phyloP scores from a whole-genome alignment of 352 stramenopile genomes.

The Phytophthora cajani region DNA sequence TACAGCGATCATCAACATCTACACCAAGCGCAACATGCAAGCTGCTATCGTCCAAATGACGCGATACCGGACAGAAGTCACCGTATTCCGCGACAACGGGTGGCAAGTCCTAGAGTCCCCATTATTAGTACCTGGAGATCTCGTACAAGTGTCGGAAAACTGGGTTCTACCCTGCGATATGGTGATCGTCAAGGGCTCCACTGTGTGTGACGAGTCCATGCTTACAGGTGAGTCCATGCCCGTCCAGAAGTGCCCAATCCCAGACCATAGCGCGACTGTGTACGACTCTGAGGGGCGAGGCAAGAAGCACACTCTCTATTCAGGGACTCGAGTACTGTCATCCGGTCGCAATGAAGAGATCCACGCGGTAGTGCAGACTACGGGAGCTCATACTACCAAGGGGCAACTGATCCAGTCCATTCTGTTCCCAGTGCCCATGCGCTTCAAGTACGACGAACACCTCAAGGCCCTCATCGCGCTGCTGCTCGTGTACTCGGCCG shows the following conservation, averaged over 20 bases:
- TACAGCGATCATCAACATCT: constrained; percentile 51
- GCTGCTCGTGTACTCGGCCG: constrained; percentile 61
- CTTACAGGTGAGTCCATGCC: constrained; percentile 76
- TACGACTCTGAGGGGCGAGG: constrained; percentile 48
- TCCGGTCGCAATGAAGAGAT: constrained; percentile 52
- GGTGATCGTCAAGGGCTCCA: constrained; percentile 56
- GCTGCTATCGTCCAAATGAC: constrained; percentile 54
- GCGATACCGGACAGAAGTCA: constrained; percentile 54
- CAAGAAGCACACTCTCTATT: constrained; percentile 82
- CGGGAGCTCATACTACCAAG: constrained; percentile 73
- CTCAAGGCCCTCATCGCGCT: constrained; percentile 70
- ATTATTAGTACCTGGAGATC: constrained; percentile 51
- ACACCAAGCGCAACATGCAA: constrained; percentile 52
- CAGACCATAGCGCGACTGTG: constrained; percentile 33
- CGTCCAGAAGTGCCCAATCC: constrained; percentile 71
- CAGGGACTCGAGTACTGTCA: constrained; percentile 65
- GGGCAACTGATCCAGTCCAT: constrained; percentile 83
- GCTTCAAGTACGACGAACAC: constrained; percentile 90
- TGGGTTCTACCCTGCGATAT: constrained; percentile 64
- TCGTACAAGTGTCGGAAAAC: constrained; percentile 53
- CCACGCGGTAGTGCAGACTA: constrained; percentile 69
- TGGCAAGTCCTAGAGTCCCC: constrained; percentile 45
- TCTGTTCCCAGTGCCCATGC: constrained; percentile 73
- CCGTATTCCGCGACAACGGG: constrained; percentile 48
- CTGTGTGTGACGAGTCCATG: constrained; percentile 59